phyloP scores from a whole-genome alignment of 2,329 filamentous ascomycete genomes.

The Xylogone sp. region DNA sequence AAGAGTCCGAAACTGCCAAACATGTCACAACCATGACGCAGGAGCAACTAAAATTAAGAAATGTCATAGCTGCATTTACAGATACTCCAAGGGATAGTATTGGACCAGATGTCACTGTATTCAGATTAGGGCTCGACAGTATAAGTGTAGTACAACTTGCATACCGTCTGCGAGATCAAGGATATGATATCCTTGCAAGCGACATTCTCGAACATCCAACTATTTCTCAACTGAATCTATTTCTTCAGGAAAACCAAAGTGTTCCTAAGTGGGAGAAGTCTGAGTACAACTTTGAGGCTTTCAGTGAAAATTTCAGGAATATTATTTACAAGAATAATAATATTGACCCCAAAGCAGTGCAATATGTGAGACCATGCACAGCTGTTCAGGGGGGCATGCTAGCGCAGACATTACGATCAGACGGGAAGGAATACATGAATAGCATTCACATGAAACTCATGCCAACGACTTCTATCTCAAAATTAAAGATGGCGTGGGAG shows the following conservation, averaged over 20 bases:
- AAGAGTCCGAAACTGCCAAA: not conserved
- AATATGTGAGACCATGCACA: constrained; percentile 72
- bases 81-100: constrained; percentile 48
- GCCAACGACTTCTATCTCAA: constrained; percentile 30
- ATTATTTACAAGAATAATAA: constrained; percentile 19
- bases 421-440: constrained; percentile 73
- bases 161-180: constrained; percentile 56
- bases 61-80: constrained; percentile 49
- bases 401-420: constrained; percentile 65
- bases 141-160: constrained; percentile 83
- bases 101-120: constrained; percentile 65
- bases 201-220: constrained; percentile 68
- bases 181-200: constrained; percentile 57
- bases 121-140: constrained; percentile 85
- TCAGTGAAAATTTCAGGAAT: constrained; percentile 40
- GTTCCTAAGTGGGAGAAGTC: constrained; percentile 1
- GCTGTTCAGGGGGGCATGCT: constrained; percentile 77
- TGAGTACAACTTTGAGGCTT: constrained; percentile 45
- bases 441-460: constrained; percentile 54
- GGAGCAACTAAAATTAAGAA: constrained; percentile 37
- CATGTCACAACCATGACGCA: constrained; percentile 11
- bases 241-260: constrained; percentile 10
- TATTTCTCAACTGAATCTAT: constrained; percentile 29
- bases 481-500: constrained; percentile 57
- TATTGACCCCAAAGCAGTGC: constrained; percentile 33